Evolutionary conservation across 179 eudicot species (phyloP).

Genomic region (Nepenthes alata): DNA sequence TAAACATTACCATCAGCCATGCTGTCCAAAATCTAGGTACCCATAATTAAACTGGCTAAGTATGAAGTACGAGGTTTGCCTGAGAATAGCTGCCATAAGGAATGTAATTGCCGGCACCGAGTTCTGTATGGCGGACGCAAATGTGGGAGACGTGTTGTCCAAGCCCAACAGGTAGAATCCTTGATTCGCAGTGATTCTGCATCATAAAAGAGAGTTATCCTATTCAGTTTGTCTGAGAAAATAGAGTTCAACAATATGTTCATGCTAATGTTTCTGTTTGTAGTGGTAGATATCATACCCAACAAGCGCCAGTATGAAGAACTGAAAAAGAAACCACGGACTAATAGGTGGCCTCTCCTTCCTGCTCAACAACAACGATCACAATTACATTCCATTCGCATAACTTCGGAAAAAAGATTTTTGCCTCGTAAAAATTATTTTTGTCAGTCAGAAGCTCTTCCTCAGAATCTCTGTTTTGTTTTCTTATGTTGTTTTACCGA

Average conservation of each 20-base stretch:
- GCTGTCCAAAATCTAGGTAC: no score
- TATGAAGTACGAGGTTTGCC: slow-evolving; percentile 22
- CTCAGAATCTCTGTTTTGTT: no score
- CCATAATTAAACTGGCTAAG: neutral
- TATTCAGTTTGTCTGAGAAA: no score
- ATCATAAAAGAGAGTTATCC: neutral
- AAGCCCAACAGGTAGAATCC: slow-evolving; percentile 89
- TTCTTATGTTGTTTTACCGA: no score
- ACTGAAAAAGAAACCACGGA: slow-evolving; percentile 55
- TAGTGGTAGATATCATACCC: slow-evolving; percentile 37
- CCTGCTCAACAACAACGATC: slow-evolving; percentile 28
- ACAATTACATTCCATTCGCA: neutral
- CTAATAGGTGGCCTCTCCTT: slow-evolving; percentile 83
- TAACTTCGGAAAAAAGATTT: no score
- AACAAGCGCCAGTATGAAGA: slow-evolving; percentile 79
- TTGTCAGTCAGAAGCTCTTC: no score
- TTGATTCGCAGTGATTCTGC: slow-evolving; percentile 89
- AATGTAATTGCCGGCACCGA: slow-evolving; percentile 95
- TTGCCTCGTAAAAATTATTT: no score
- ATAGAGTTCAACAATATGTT: neutral
- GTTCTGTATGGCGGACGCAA: slow-evolving; percentile 88
- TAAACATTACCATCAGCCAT: no score
- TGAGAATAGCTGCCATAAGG: slow-evolving; percentile 73
- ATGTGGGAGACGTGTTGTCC: slow-evolving; percentile 83
- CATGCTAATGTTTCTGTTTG: neutral